These are phyloP conservation scores for Tulasnella sp. DNA, from an alignment of 768 basidiomycete species.

Conservation along the genomic window DNA sequence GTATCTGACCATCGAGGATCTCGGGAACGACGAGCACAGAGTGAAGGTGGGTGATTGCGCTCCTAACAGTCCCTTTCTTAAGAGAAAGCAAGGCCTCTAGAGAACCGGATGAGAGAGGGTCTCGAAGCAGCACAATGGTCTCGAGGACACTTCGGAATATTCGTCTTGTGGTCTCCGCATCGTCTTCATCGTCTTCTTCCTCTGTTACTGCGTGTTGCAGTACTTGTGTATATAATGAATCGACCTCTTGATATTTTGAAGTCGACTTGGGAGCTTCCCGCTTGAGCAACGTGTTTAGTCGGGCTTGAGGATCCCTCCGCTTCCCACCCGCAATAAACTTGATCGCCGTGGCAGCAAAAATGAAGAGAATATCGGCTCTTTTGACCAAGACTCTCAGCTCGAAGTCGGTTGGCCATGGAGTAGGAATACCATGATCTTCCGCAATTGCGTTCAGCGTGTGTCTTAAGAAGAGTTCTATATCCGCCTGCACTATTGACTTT, in stretches of 20 bases:
- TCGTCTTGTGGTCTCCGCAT: neutral
- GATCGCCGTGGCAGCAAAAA: conserved; percentile 14
- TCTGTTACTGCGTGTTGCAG: neutral
- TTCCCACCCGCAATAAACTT: neutral
- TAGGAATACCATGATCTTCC: neutral
- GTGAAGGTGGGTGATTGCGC: neutral
- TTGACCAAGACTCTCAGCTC: conserved; percentile 3
- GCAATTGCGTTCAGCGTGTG: neutral
- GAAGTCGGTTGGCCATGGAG: conserved; percentile 12
- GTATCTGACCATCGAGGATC: neutral
- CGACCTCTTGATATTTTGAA: neutral
- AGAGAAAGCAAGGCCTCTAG: neutral
- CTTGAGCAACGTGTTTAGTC: neutral
- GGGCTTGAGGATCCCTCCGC: neutral
- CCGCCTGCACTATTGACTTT: conserved; percentile 1
- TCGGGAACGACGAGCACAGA: conserved; percentile 14
- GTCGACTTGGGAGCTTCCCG: neutral
- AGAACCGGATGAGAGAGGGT: conserved; percentile 6
- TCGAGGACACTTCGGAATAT: conserved; percentile 16
- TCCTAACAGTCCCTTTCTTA: neutral
- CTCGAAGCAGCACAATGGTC: conserved; percentile 8
- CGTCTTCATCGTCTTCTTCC: neutral
- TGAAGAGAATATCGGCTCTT: neutral
- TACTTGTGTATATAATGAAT: neutral
- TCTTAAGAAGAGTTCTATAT: conserved; percentile 25